Evolutionary conservation across 305 asterid species (phyloP), one percentile per base, ranked within the genome.

Genomic region (Salvia sclarea): DNA sequence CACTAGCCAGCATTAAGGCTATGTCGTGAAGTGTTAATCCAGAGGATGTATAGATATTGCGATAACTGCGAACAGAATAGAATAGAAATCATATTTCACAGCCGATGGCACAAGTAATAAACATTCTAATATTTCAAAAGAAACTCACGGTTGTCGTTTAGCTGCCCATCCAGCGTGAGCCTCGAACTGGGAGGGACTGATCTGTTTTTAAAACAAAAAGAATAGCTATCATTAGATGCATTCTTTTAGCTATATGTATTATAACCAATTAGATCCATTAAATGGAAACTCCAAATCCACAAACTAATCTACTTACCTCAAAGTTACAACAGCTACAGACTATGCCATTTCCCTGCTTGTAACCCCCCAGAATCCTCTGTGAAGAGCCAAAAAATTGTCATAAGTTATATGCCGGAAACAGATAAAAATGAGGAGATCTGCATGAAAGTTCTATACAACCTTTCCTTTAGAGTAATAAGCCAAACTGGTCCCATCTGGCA

Each of bases 141-240:
- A 35, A 49, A 77, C 94, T 88, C 77, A 93, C 98, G 98, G 98
- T 80, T 90, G 98, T 59, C 98, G 91, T 76, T 90, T 93, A 63
- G 96, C 97, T 20, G 97, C 88, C 93, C 95, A 85, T 63, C 98
- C 98, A 82, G 98, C 97, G 76, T 93, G 98, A 73, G 98, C 76
- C 84, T 93, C 98, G 71, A 93, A 93, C 77, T 87, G 97, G 48
- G 98, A 93, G 25, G 98, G 98, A 84, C 98, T 94, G 45, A 91
- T 86, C 98, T 94, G 93, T 75, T 52, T 38, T 57, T 16, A 65
- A 55, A 68, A 59, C 17, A 5, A 48, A 17, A 58, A 49, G 43
- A 44, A 52, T 35, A 68, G 31, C 66, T 64, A 61, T 38, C 64
- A 76, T 50, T 59, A 58, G 41, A 66, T 8, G 17, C 45, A 40